Evolutionary conservation across 306 rosid genomes (phyloP), one percentile per base, ranked within the genome.

Genomic region (Urtica urens): DNA sequence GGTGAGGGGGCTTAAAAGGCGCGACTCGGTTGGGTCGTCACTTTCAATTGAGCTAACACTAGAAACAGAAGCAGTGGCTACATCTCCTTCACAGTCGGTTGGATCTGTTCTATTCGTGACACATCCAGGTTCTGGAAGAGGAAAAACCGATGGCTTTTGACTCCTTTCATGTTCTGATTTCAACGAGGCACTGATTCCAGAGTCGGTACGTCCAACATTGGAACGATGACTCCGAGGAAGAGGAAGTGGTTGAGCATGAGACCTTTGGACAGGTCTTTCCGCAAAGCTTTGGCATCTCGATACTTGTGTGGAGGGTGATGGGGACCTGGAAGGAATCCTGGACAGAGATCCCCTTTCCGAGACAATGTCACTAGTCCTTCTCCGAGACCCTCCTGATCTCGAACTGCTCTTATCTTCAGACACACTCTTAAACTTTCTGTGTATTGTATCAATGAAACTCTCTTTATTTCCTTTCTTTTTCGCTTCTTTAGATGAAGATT

Each of bases 271-370:
- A n/a, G n/a, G n/a, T n/a, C n/a, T n/a, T 75, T 84, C 97, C 45
- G 63, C 73, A 65, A 88, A 88, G 73, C 97, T 88, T 74, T 84
- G 97, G 63, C 95, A 81, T 77, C 93, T 78, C 44, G 72, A 78
- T 45, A 88, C 97, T 25, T 64, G 67, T 68, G 73, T 78, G 51
- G 95, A 81, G 46, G 95, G 94, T n/a, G 93, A 77, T 50, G 93
- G 75, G 6, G 93, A 75, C 63, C 81, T 72, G 58, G 83, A 79
- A 47, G 60, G 75, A 19, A 59, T 58, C 53, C 86, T 85, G 37
- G 95, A 78, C 43, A 17, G 73, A 68, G 74, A 75, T 33, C 84
- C 93, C 69, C 66, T 77, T 76, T 88, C 97, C 26, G 97, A 88
- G 59, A 78, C 40, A 45, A 81, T 72, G 58, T 81, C 96, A 53